Percentiles rank a stretch among this genome's conserved stretches.
Evolutionary conservation across 1,284 basidiomycete genomes (phyloP).

Genomic region (Phellinidium pouzarii): DNA sequence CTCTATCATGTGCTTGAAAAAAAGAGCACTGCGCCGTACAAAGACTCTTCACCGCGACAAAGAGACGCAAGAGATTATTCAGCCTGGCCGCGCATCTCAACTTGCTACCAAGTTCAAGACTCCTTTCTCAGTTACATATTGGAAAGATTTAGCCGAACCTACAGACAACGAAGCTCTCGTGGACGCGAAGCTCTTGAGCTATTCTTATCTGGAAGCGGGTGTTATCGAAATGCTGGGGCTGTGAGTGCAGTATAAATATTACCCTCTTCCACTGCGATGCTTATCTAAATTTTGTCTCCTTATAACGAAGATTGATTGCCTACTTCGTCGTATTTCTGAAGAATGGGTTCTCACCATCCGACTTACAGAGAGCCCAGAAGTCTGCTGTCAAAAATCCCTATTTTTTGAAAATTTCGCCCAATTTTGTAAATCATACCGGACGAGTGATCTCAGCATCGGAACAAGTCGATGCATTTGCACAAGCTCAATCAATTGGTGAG

Average conservation of each 20-base stretch:
- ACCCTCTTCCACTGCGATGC: background rate
- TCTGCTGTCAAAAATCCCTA: conserved; percentile 22
- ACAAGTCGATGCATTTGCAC: conserved; percentile 51
- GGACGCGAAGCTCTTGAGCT: conserved; percentile 56
- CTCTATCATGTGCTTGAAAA: conserved; percentile 50
- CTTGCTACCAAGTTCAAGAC: conserved; percentile 35
- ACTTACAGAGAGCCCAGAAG: conserved; percentile 46
- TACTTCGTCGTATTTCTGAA: conserved; percentile 65
- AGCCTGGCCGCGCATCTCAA: conserved; percentile 35
- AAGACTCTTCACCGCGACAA: conserved; percentile 41
- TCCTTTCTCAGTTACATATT: conserved; percentile 53
- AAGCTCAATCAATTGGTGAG: conserved; percentile 55
- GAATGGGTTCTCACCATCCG: conserved; percentile 52
- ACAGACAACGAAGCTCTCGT: conserved; percentile 55
- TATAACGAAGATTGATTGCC: conserved; percentile 38
- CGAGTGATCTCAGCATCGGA: conserved; percentile 36
- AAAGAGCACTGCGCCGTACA: conserved; percentile 49
- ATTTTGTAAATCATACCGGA: conserved; percentile 51
- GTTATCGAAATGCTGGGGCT: conserved; percentile 47
- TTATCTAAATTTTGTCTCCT: background rate
- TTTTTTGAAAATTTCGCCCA: conserved; percentile 31
- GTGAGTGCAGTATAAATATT: conserved; percentile 30
- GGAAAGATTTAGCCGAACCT: conserved; percentile 49
- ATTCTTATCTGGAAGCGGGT: conserved; percentile 62
- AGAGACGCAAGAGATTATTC: conserved; percentile 42